Evolutionary conservation across 495 filamentous ascomycete species (phyloP).

Genomic region (Penicillium flavigenum): DNA sequence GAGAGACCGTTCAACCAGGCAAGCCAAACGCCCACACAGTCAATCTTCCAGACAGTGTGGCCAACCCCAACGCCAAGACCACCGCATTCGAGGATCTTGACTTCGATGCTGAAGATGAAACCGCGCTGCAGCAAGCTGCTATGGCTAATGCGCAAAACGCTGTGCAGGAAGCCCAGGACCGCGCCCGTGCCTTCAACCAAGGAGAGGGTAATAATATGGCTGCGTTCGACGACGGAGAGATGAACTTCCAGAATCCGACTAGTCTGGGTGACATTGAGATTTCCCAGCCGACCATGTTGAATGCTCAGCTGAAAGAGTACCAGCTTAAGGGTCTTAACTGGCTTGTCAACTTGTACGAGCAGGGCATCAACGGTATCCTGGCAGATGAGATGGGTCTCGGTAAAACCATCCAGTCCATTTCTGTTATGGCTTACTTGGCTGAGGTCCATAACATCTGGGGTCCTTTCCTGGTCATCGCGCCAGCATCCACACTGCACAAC

Average conservation of each 20-base stretch:
- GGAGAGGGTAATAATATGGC: constrained; percentile 48
- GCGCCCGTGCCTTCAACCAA: constrained; percentile 82
- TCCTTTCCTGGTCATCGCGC: constrained; percentile 94
- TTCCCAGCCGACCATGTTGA: constrained; percentile 90
- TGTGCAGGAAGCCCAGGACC: constrained; percentile 90
- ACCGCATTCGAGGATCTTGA: constrained; percentile 92
- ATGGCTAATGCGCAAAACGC: constrained; percentile 96
- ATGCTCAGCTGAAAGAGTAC: constrained; percentile 94
- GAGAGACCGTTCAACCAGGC: constrained; percentile 45
- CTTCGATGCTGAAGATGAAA: constrained; percentile 94
- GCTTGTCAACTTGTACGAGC: constrained; percentile 98
- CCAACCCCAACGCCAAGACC: constrained; percentile 63
- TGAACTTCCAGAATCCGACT: constrained; percentile 99
- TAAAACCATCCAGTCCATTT: constrained; percentile 98
- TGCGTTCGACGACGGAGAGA: constrained; percentile 73
- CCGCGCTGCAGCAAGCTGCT: constrained; percentile 73
- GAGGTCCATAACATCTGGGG: constrained; percentile 98
- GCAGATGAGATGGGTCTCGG: constrained; percentile 99
- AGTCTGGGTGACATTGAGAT: constrained; percentile 92
- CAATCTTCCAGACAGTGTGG: constrained; percentile 59
- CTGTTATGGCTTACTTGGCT: constrained; percentile 97
- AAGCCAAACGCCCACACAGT: constrained; percentile 49
- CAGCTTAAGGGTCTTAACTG: constrained; percentile 98
- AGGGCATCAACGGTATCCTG: constrained; percentile 98
- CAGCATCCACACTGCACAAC: constrained; percentile 94